Percentiles rank a stretch among this genome's conserved stretches.
These are phyloP conservation scores for Pisolithus microcarpus DNA, from an alignment of 768 basidiomycete genomes.

Conservation along the genomic window DNA sequence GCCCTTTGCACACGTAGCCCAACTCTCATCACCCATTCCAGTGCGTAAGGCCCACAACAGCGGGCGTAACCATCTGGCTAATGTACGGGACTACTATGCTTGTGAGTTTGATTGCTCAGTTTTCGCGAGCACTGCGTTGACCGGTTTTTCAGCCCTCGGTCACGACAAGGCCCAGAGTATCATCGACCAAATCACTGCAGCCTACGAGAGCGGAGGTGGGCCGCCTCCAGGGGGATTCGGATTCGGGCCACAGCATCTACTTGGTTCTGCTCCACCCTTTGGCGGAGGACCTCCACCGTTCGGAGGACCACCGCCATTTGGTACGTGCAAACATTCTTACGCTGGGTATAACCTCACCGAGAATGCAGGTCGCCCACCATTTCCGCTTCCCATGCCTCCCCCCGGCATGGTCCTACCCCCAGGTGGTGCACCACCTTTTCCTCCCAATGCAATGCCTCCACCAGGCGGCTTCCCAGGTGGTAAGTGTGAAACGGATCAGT, in stretches of 20 bases:
- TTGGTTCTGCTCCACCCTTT: conserved; percentile 36
- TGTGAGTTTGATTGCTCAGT: conserved; percentile 41
- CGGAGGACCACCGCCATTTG: conserved; percentile 33
- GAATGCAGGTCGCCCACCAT: conserved; percentile 54
- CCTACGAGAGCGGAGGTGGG: conserved; percentile 81
- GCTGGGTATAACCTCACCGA: conserved; percentile 1
- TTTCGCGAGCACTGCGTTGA: background rate
- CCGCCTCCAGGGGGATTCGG: conserved; percentile 86
- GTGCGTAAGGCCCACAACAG: conserved; percentile 98
- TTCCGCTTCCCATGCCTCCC: conserved; percentile 47
- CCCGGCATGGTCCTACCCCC: conserved; percentile 46
- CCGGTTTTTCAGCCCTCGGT: conserved; percentile 52
- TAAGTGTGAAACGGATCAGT: conserved; percentile 20
- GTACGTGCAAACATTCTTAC: conserved; percentile 6
- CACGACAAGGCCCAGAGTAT: conserved; percentile 98
- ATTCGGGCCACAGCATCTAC: conserved; percentile 76
- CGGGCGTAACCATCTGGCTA: conserved; percentile 92
- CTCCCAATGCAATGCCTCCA: conserved; percentile 48
- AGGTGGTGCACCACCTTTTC: conserved; percentile 67
- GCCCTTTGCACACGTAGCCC: background rate
- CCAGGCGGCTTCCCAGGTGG: conserved; percentile 45
- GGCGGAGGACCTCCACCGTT: conserved; percentile 25
- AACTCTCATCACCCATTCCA: conserved; percentile 25
- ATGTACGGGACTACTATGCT: conserved; percentile 96
- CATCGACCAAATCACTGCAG: conserved; percentile 95